Evolutionary conservation across 176 grass and related monocot species (phyloP), one percentile per base, ranked within the genome.

Genomic region (Guadua angustifolia): DNA sequence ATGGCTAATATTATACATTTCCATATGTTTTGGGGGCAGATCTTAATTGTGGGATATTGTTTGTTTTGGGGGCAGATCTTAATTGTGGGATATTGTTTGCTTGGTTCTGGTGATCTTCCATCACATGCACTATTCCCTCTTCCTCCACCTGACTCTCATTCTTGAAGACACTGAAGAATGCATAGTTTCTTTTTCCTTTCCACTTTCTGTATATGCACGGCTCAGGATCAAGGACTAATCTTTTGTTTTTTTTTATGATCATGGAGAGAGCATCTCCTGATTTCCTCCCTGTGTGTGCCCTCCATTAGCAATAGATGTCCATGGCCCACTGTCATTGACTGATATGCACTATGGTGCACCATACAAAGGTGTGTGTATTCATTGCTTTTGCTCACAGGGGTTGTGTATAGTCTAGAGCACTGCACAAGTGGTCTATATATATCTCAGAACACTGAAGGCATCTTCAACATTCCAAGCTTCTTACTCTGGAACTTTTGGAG

Each of bases 351-450:
- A 57, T 78, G 52, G 7, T 78, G 51, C n/a, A 24, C 39, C 25
- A 71, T 56, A 26, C 33, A 9, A 5, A 66, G 36, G 58, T 61
- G 29, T 38, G 7, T 29, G 5, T 38, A 13, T 70, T 61, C 6
- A 70, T 17, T 64, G 18, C 46, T 22, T 78, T 66, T 9, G 40
- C 46, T 65, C 36, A 67, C 8, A 58, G 35, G 18, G 18, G 68
- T 55, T 81, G 2, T 74, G 14, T 33, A 25, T 12, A 4, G 16
- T 66, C 26, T 45, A 38, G 15, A 60, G 13, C 17, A 51, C 53
- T 67, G 14, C 1, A 45, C 1, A 26, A 65, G 14, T 43, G 22
- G 33, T 29, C 18, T 79, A 79, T 83, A 83, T 78, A 72, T 71
- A 78, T 13, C 57, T 65, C 25, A 57, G 6, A 58, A 78, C 6